Conservation (phyloP, 1,284 basidiomycete species). For the Inonotus obliquus region DNA sequence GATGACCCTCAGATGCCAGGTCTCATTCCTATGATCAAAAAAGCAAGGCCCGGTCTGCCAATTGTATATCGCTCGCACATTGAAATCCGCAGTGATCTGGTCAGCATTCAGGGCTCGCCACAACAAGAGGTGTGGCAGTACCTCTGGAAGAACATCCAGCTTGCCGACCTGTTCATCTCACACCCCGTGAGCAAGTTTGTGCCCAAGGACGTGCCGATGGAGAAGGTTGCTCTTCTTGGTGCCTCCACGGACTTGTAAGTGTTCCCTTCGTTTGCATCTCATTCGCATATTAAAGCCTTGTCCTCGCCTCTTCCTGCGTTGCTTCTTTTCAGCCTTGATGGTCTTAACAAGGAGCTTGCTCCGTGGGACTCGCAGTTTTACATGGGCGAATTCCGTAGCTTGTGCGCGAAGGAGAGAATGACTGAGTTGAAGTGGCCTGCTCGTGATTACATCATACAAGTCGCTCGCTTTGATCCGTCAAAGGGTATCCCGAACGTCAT, state of each 20-base stretch:
- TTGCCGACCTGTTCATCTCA: slow-evolving; percentile 82
- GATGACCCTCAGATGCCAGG: slow-evolving; percentile 86
- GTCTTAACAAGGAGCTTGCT: slow-evolving; percentile 78
- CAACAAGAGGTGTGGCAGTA: slow-evolving; percentile 89
- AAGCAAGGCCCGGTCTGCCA: slow-evolving; percentile 72
- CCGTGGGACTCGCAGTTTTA: slow-evolving; percentile 75
- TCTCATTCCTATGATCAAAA: slow-evolving; percentile 82
- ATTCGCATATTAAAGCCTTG: background rate
- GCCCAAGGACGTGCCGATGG: slow-evolving; percentile 71
- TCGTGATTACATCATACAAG: slow-evolving; percentile 78
- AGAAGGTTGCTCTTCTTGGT: slow-evolving; percentile 66
- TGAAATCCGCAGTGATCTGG: slow-evolving; percentile 79
- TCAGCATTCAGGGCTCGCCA: slow-evolving; percentile 68
- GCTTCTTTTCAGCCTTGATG: slow-evolving; percentile 61
- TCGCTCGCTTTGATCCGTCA: slow-evolving; percentile 78
- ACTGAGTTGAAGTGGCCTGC: slow-evolving; percentile 71
- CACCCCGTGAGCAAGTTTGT: slow-evolving; percentile 92
- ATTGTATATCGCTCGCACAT: slow-evolving; percentile 90
- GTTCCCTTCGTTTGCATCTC: background rate
- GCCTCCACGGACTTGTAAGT: slow-evolving; percentile 77
- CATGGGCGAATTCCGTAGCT: slow-evolving; percentile 76
- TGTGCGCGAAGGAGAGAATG: slow-evolving; percentile 76
- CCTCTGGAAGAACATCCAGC: slow-evolving; percentile 82
- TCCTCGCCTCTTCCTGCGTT: too few relatives aligned
- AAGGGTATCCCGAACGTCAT: slow-evolving; percentile 79